Evolutionary conservation across 1,284 basidiomycete genomes (phyloP), one percentile per base, ranked within the genome.

Genomic region (Phellopilus nigrolimitatus): DNA sequence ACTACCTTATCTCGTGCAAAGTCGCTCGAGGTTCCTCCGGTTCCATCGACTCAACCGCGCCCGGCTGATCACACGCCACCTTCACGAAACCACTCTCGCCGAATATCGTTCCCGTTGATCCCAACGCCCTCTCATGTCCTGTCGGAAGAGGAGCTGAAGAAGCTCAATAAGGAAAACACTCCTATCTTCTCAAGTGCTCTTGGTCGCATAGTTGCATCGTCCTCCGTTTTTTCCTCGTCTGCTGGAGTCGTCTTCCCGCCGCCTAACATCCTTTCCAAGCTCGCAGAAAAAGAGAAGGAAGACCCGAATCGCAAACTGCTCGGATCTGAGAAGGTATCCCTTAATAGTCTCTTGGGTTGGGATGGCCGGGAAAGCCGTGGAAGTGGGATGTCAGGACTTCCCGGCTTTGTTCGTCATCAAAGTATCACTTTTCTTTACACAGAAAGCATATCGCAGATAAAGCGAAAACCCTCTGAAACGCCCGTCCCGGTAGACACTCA

Each of bases 341-440:
- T 84, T 13, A 59, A 59, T 8, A 79, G 73, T 56, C 57, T 84
- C 4, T 66, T 81, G 1, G 81, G 82, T 1, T 84, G 82, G 81
- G 74, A 76, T 36, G 71, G 70, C 17, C 72, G 70, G 56, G 72
- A 71, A 24, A 59, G 65, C 1, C 61, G 64, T 9, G 75, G 71
- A 1, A 67, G 60, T n/a, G 74, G 72, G 2, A 76, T 84, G 75
- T 58, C 63, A 5, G 80, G 79, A 3, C 66, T 70, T 10, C 46
- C 60, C 3, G 79, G 80, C 6, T 85, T 87, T 55, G 67, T 80
- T 25, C 64, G 74, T 25, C 80, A 83, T 31, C 84, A 87, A 60
- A 71, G 69, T 22, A 65, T 86, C 13, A 76, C 76, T 2, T 67
- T 79, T 9, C 62, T 85, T n/a, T 73, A 74, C 47, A 73, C 74